Conservation (phyloP, 2,329 filamentous ascomycete genomes). For the Onygenales sp. region DNA sequence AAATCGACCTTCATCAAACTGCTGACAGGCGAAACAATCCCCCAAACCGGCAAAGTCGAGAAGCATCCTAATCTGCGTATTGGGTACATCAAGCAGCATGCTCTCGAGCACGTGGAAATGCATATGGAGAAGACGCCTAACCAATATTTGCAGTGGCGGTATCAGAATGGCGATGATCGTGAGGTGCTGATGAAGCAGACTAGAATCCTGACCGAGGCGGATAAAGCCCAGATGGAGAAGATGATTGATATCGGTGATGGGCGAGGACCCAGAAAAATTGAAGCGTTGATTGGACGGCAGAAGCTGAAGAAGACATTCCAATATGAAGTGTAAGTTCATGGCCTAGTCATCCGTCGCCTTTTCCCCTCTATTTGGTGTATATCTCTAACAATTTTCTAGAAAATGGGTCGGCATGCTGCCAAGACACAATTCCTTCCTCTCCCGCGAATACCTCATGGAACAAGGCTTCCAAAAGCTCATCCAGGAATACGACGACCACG, state of each 20-base stretch:
- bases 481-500: constrained; percentile 97
- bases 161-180: constrained; percentile 91
- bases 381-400: constrained; percentile 25
- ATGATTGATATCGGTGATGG: constrained; percentile 77
- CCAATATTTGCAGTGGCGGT: constrained; percentile 98
- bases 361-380: not conserved
- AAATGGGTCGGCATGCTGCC: constrained; percentile 87
- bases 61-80: constrained; percentile 98
- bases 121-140: constrained; percentile 98
- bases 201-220: constrained; percentile 73
- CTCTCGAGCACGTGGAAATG: constrained; percentile 98
- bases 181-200: constrained; percentile 98
- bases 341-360: not conserved
- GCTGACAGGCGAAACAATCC: constrained; percentile 83
- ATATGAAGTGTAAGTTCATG: constrained; percentile 69
- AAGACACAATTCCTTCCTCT: constrained; percentile 88
- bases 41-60: constrained; percentile 76
- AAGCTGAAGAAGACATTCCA: constrained; percentile 99
- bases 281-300: constrained; percentile 86
- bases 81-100: constrained; percentile 99
- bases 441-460: constrained; percentile 78
- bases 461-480: constrained; percentile 87
- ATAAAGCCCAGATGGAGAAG: constrained; percentile 87
- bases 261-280: constrained; percentile 65
- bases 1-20: constrained; percentile 98